These are phyloP conservation scores for Quillaja saponaria DNA, from an alignment of 306 rosid species.

Conservation along the genomic window DNA sequence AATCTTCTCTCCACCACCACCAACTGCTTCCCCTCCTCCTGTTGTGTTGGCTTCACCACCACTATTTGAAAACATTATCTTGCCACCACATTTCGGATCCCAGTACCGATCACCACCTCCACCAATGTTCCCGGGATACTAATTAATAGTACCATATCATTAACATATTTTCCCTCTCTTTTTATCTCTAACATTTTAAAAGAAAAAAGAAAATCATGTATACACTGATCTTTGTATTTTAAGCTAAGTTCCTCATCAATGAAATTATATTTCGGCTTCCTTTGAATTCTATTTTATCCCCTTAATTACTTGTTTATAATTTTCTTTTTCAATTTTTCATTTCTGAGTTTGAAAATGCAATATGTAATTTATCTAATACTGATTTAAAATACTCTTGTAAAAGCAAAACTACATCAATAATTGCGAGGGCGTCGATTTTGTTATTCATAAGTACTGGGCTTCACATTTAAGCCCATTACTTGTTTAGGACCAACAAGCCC, in stretches of 20 bases:
- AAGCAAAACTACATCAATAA: too few species aligned
- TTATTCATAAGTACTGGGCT: too few species aligned
- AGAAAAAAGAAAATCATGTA: neutral
- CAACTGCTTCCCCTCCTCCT: neutral
- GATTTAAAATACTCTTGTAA: too few species aligned
- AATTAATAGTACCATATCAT: constrained; percentile 17
- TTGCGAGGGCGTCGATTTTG: too few species aligned
- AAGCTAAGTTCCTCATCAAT: neutral
- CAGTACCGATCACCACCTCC: constrained; percentile 71
- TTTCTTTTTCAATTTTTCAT: neutral
- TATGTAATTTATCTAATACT: too few species aligned
- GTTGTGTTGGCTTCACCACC: constrained; percentile 9
- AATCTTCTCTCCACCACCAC: constrained; percentile 1
- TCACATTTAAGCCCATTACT: too few species aligned
- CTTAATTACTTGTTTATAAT: neutral
- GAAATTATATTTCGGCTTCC: constrained; percentile 9
- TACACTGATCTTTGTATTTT: neutral
- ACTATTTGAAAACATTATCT: constrained; percentile 13
- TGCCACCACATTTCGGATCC: constrained; percentile 54
- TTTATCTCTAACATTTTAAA: neutral
- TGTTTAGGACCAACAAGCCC: too few species aligned
- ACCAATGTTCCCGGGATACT: constrained; percentile 55
- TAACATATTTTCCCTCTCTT: constrained; percentile 18
- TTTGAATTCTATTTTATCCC: neutral
- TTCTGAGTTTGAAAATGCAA: neutral